Base-by-base conservation (phyloP, 176 grass and related monocot species). In the Paspalum notatum region DNA sequence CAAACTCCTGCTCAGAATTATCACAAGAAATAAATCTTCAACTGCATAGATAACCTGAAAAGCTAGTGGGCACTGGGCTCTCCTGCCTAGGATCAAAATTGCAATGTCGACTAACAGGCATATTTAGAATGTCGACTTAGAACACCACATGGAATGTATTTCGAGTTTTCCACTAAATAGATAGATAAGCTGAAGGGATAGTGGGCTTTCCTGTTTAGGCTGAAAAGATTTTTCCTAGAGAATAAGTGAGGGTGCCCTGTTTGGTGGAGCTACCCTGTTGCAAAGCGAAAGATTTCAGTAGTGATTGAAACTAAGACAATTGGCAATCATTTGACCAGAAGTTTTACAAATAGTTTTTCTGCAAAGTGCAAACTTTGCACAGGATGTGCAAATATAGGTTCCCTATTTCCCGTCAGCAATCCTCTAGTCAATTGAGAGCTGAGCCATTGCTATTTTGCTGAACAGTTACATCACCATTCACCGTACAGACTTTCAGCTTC, bases 381-480 rank as follows among this genome's bases (percentile, higher is more conserved):
- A 5, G 7, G 54, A 38, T 25, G 21, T 65, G 2, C 74, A 62
- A 65, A 58, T 22, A 46, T 16, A 44, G 16, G 14, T 53, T 75
- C 65, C 45, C 21, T 45, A 40, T 44, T 54, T 54, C 80, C 45
- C 22, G 26, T 42, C 44, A 81, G 59, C 57, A 67, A n/a, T n/a
- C n/a, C n/a, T n/a, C n/a, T n/a, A n/a, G n/a, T n/a, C n/a, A n/a
- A n/a, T n/a, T n/a, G n/a, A 66, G 39, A 16, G 32, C 17, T 72
- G 68, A 78, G 16, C 11, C 4, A 7, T 42, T 54, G 21, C 17
- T 81, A 9, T 81, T 24, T 24, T 64, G 0, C 49, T 72, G 86
- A 73, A 48, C 45, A 78, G 64, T 74, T 10, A 15, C 76, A 70
- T 78, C 7, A 24, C 76, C 17, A 47, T 17, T 78, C 7, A 24